A percentile compares a stretch with the other conserved stretches of the same genome.
phyloP scores from a whole-genome alignment of 495 filamentous ascomycete genomes.

The Chaetomium cochliodes region DNA sequence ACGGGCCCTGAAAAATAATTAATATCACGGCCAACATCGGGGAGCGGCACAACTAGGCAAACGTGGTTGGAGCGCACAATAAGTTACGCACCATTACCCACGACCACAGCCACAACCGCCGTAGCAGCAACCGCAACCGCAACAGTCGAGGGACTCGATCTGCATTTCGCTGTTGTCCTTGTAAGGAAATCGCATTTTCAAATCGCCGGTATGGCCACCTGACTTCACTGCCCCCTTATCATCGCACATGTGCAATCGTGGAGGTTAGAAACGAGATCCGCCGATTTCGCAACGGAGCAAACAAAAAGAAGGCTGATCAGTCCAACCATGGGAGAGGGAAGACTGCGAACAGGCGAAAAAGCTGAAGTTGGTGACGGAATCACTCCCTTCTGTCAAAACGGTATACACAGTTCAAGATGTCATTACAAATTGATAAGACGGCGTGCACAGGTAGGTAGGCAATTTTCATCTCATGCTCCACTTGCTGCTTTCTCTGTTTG shows the following conservation, averaged over 20 bases:
- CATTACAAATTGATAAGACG: neutral
- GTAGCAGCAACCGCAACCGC: neutral
- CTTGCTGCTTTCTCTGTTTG: neutral
- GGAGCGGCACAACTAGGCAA: neutral
- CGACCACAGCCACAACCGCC: conserved; percentile 1
- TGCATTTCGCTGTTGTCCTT: neutral
- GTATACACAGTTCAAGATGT: no score
- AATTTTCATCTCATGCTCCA: neutral
- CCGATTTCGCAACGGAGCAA: conserved; percentile 12
- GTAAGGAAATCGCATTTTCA: neutral
- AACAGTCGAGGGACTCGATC: conserved; percentile 13
- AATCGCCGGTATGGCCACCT: neutral
- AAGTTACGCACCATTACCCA: neutral
- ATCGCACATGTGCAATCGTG: conserved; percentile 14
- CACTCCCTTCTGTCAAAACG: neutral
- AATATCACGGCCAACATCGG: neutral
- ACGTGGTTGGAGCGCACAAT: neutral
- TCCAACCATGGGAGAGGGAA: neutral
- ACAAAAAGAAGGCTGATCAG: conserved; percentile 6
- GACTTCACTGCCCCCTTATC: neutral
- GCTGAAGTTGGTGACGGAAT: neutral
- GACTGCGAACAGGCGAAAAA: neutral
- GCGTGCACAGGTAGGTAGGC: neutral
- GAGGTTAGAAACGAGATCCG: neutral
- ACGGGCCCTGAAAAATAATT: conserved; percentile 6